Evolutionary conservation across 1,139 yeast genomes (phyloP), one percentile per base, ranked within the genome.

Genomic region (Yamadazyma siamensis): DNA sequence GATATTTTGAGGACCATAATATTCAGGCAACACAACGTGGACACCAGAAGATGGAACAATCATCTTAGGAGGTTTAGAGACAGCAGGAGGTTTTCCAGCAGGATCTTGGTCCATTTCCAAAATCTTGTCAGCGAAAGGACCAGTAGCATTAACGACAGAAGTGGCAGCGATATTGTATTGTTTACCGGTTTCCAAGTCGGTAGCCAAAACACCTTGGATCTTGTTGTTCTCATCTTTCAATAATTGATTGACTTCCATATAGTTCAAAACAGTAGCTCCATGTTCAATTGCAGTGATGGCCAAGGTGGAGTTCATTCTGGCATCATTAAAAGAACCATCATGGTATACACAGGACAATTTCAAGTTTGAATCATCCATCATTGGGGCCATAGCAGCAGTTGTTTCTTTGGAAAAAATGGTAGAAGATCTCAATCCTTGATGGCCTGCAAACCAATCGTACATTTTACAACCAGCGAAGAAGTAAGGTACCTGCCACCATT

Each of bases 31-130:
- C 34, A 89, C 83, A 52, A 89, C 75, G 60, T 89, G 97, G 31
- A 87, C 95, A 60, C 97, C 97, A 23, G 91, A 79, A 12, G 95
- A 83, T 24, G 96, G 97, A 34, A 89, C 95, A 41, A 88, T 95
- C 81, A 89, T 86, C 49, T 77, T 76, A 43, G 88, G 72, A 21
- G 69, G 55, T 41, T 64, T 63, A 23, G 58, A 57, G 21, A 45
- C 53, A 42, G 59, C 59, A 42, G 83, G 81, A 23, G 88, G 80
- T 44, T 74, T 56, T 25, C 89, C 89, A 41, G 68, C 58, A 25
- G 80, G 73, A 52, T 76, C 76, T 40, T 78, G 76, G 59, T 89
- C 96, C 89, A 89, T 82, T 54, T 86, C 88, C 54, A 94, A 74
- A 36, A 89, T 66, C 33, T 73, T 69, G 60, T 89, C 97, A 41